These are phyloP conservation scores for Populus euphratica DNA, from an alignment of 345 rosid species.

Conservation along the genomic window DNA sequence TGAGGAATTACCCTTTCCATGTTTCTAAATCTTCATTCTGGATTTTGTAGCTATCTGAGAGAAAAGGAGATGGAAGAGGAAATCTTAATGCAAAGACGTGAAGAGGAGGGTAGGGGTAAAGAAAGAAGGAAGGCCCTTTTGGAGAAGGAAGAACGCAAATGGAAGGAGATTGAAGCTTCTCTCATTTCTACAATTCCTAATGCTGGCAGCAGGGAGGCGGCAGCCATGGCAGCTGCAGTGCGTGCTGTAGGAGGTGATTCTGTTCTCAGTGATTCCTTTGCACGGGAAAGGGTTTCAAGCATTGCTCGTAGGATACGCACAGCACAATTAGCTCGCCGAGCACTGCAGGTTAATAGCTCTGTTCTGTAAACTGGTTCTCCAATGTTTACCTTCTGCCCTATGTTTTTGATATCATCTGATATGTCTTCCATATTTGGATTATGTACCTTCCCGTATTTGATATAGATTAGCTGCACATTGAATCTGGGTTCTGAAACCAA, in stretches of 20 bases:
- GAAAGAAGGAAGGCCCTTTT: slow-evolving; percentile 96
- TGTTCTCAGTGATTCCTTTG: slow-evolving; percentile 98
- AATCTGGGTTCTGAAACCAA: background rate
- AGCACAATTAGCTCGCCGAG: slow-evolving; percentile 87
- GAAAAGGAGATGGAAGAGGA: slow-evolving; percentile 99
- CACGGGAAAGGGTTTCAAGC: slow-evolving; percentile 96
- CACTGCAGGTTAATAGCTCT: slow-evolving; percentile 58
- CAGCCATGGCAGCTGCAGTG: slow-evolving; percentile 99
- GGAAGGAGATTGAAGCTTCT: slow-evolving; percentile 99
- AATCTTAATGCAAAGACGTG: slow-evolving; percentile 93
- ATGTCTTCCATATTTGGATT: background rate
- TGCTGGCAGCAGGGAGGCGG: slow-evolving; percentile 98
- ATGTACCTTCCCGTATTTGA: background rate
- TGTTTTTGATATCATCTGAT: background rate
- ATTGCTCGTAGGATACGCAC: slow-evolving; percentile 92
- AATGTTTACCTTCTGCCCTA: background rate
- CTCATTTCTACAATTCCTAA: slow-evolving; percentile 96
- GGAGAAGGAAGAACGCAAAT: slow-evolving; percentile 98
- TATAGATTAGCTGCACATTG: background rate
- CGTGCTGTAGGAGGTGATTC: slow-evolving; percentile 99
- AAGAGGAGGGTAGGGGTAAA: slow-evolving; percentile 99
- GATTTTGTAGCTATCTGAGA: slow-evolving; percentile 70
- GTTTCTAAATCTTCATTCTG: slow-evolving; percentile 6
- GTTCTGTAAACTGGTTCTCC: background rate
- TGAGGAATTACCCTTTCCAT: background rate